Percentiles rank a stretch among this genome's conserved stretches.
Conservation (phyloP, 306 rosid genomes). For the Neltuma alba region DNA sequence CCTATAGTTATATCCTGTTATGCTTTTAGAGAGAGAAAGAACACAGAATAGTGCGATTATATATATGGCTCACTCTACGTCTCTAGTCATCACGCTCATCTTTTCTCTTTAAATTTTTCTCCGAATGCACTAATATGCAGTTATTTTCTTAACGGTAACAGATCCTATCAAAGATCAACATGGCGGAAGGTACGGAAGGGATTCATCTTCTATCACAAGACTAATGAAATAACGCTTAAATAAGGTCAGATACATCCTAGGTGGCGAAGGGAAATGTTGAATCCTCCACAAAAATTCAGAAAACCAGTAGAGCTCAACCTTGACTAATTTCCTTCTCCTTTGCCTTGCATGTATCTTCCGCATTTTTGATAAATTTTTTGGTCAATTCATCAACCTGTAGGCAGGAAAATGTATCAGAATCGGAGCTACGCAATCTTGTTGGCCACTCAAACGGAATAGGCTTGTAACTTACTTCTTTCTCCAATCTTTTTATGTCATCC, state of each 20-base stretch:
- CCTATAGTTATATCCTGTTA: neutral
- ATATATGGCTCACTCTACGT: neutral
- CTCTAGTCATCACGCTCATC: neutral
- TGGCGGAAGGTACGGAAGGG: neutral
- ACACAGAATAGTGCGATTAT: neutral
- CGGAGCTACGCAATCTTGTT: constrained; percentile 15
- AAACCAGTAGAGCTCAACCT: constrained; percentile 42
- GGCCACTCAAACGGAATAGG: neutral
- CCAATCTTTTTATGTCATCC: constrained; percentile 87
- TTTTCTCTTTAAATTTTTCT: neutral
- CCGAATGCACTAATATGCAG: neutral
- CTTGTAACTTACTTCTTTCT: constrained; percentile 77
- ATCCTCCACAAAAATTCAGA: constrained; percentile 7
- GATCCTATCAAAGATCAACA: neutral
- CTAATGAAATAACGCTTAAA: constrained; percentile 21
- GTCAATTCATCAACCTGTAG: constrained; percentile 85
- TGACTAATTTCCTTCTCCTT: constrained; percentile 84
- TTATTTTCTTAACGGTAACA: neutral
- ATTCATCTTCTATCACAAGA: constrained; percentile 28
- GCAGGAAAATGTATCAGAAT: constrained; percentile 30
- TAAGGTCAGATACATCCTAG: constrained; percentile 25
- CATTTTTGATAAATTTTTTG: constrained; percentile 74
- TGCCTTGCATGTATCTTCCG: constrained; percentile 82
- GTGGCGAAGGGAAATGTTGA: constrained; percentile 13
- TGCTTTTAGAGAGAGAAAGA: neutral